Conservation (phyloP, 1,139 yeast species). For the Debaryomyces subglobosus region DNA sequence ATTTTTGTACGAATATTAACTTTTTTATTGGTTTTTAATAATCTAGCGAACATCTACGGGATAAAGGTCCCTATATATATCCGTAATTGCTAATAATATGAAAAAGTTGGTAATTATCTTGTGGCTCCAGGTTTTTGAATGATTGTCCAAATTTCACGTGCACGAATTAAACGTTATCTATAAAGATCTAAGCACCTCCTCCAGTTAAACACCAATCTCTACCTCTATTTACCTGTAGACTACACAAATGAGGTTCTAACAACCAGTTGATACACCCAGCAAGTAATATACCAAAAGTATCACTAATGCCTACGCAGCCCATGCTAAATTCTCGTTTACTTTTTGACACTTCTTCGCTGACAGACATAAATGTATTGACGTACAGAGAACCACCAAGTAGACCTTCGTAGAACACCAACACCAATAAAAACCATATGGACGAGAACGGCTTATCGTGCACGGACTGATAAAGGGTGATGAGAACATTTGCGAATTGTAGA, state of each 20-base stretch:
- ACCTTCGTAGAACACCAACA: conserved; percentile 80
- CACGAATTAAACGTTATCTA: neutral
- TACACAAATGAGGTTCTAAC: conserved; percentile 75
- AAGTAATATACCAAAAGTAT: conserved; percentile 80
- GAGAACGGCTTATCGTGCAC: conserved; percentile 58
- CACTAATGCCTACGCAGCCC: conserved; percentile 94
- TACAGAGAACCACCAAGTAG: conserved; percentile 88
- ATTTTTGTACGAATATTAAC: conserved; percentile 4
- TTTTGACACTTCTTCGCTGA: conserved; percentile 62
- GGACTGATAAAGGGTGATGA: conserved; percentile 65
- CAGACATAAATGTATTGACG: conserved; percentile 82
- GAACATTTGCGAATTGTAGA: conserved; percentile 70
- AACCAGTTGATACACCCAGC: conserved; percentile 79
- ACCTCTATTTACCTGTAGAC: conserved; percentile 64
- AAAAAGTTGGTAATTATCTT: neutral
- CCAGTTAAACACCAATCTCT: conserved; percentile 60
- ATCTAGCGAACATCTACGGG: conserved; percentile 1
- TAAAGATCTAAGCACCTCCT: neutral
- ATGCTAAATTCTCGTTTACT: conserved; percentile 78
- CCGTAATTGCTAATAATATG: neutral
- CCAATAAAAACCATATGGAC: conserved; percentile 59
- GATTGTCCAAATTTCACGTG: conserved; percentile 7
- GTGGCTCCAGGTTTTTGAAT: neutral
- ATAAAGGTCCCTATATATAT: neutral
- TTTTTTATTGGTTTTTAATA: neutral